phyloP scores from a whole-genome alignment of 164 flowering plant genomes.

The Sextonia rubra region DNA sequence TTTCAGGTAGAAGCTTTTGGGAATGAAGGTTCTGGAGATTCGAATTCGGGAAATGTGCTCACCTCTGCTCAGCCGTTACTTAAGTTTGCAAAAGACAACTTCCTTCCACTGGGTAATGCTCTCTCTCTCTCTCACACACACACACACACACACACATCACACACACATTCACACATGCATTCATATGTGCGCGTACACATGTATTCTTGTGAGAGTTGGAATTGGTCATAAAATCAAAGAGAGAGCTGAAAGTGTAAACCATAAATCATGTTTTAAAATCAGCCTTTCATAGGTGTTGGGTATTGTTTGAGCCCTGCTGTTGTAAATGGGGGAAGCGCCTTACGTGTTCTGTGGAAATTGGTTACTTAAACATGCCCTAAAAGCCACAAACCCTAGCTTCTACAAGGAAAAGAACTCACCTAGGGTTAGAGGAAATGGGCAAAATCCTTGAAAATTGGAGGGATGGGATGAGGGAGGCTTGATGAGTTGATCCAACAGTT shows the following conservation, averaged over 20 bases:
- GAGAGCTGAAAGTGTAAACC: neutral
- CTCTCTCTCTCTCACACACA: neutral
- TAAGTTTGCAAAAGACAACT: conserved; percentile 38
- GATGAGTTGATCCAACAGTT: too few relatives aligned
- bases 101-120: conserved; percentile 67
- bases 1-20: conserved; percentile 34
- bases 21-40: conserved; percentile 7
- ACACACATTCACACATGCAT: neutral
- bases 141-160: neutral
- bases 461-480: too few relatives aligned
- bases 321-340: neutral
- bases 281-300: neutral
- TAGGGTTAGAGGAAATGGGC: too few relatives aligned
- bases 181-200: neutral
- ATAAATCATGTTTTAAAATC: neutral
- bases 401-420: too few relatives aligned
- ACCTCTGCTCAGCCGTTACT: conserved; percentile 28
- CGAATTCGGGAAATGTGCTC: conserved; percentile 8
- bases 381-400: too few relatives aligned
- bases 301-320: neutral
- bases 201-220: neutral
- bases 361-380: too few relatives aligned
- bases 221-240: neutral
- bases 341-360: too few relatives aligned
- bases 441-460: too few relatives aligned